These are phyloP conservation scores for Psidium guajava DNA, from an alignment of 345 rosid species.

Conservation along the genomic window DNA sequence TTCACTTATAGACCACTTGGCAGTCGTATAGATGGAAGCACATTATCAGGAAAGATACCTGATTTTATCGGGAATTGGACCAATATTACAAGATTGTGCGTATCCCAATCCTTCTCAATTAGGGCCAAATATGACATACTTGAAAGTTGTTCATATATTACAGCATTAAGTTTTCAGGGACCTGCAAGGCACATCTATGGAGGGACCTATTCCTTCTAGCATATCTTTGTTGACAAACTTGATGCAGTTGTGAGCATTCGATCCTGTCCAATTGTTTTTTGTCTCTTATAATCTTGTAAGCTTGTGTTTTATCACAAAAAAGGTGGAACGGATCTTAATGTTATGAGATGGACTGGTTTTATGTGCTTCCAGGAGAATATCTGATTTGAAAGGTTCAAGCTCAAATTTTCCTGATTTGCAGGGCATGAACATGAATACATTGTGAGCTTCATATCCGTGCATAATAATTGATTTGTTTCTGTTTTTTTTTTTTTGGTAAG, in stretches of 20 bases:
- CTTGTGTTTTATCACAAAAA: not conserved
- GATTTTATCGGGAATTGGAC: conserved; percentile 82
- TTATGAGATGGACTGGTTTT: not conserved
- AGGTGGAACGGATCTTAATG: not conserved
- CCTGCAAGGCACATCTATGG: conserved; percentile 76
- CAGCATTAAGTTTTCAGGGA: conserved; percentile 23
- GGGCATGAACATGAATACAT: conserved; percentile 1
- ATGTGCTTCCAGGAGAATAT: conserved; percentile 39
- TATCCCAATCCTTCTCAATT: not conserved
- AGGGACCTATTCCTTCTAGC: conserved; percentile 72
- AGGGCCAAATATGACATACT: not conserved
- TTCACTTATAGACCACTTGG: not conserved
- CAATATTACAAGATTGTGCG: conserved; percentile 45
- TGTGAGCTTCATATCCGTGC: conserved; percentile 37
- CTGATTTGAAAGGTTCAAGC: conserved; percentile 44
- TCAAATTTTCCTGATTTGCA: conserved; percentile 38
- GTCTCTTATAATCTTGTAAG: not conserved
- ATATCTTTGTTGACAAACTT: conserved; percentile 43
- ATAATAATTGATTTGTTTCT: not conserved
- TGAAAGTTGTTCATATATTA: not conserved
- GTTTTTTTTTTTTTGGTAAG: too few species aligned
- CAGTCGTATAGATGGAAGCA: conserved; percentile 76
- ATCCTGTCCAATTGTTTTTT: not conserved
- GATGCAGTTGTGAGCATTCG: conserved; percentile 36
- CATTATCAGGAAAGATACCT: conserved; percentile 65